Evolutionary conservation across 2,329 filamentous ascomycete species (phyloP), one percentile per base, ranked within the genome.

Genomic region (Penicillium sp.): DNA sequence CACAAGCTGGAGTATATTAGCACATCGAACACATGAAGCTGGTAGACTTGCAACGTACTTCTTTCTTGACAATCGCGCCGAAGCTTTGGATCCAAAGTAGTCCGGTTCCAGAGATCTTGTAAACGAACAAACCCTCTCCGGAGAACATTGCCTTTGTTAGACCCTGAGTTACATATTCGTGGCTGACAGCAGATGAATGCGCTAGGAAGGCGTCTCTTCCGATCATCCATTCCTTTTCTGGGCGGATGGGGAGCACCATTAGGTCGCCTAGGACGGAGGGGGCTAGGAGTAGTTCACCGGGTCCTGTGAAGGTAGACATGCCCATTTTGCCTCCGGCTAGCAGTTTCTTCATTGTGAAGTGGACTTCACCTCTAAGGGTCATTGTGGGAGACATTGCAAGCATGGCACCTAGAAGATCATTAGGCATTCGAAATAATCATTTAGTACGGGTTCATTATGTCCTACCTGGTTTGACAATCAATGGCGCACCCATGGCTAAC

Each of bases 361-460:
- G 95, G 63, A 96, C 75, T 43, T 82, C 82, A 54, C 95, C 95
- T 75, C 89, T 90, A 47, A 98, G 84, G 0, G 89, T 93, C 53
- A 99, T 84, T 9, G 89, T 90, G 2, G 91, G 89, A 2, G 90
- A 92, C 95, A 98, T 99, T 70, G 91, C 90, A 67, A 99, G 91
- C 92, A 99, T 95, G 55, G 87, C 84, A 14, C 93, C 91, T 86
- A 21, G 8, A 9, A 39, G 14, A 47, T 24, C 21, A 9, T 29
- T 50, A 27, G 27, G 16, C 7, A 11, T 31, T 31, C 5, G 11
- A 14, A 41, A 24, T n/a, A 29, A 49, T 22, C 21, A 6, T 19
- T 6, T 3, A n/a, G 5, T 19, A 19, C 11, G 8, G 14, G n/a
- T 1, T 9, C 7, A n/a, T 10, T 39, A 4, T 37, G 8, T 19